Evolutionary conservation across 2,329 filamentous ascomycete genomes (phyloP).

Genomic region (Talaromyces sp.): DNA sequence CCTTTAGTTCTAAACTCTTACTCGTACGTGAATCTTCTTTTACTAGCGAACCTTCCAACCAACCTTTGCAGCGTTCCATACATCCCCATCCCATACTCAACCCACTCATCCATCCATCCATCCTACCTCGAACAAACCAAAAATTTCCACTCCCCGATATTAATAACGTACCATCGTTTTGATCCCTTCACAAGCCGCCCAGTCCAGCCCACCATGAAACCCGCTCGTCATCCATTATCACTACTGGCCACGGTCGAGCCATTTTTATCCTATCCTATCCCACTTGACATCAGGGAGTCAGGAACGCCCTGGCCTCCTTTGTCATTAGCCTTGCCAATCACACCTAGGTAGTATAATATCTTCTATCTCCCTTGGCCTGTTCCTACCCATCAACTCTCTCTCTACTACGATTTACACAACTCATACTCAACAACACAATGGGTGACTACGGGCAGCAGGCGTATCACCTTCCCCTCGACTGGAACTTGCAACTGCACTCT

Average conservation of each 20-base stretch:
- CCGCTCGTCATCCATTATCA: conserved; percentile 12
- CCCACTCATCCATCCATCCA: not conserved
- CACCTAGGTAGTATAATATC: not conserved
- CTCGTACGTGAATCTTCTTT: conserved; percentile 20
- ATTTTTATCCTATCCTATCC: conserved; percentile 7
- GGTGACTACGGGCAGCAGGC: conserved; percentile 32
- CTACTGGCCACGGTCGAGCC: conserved; percentile 1
- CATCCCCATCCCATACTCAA: conserved; percentile 1
- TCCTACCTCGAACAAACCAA: conserved; percentile 4
- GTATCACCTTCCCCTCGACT: conserved; percentile 31
- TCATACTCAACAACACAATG: conserved; percentile 25
- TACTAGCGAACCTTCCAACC: conserved; percentile 13
- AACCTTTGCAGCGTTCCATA: conserved; percentile 8
- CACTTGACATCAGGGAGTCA: conserved; percentile 9
- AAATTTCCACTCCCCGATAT: conserved; percentile 8
- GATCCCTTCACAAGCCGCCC: conserved; percentile 10
- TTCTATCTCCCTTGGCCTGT: not conserved
- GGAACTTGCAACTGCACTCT: conserved; percentile 27
- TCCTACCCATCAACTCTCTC: not conserved
- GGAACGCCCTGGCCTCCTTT: conserved; percentile 13
- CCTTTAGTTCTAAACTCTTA: conserved; percentile 20
- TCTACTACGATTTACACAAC: conserved; percentile 8
- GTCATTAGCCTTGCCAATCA: conserved; percentile 15
- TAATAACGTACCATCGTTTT: conserved; percentile 10
- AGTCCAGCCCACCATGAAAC: conserved; percentile 16